These are phyloP conservation scores for Lyophyllum decastes DNA, from an alignment of 768 basidiomycete genomes.

Conservation along the genomic window DNA sequence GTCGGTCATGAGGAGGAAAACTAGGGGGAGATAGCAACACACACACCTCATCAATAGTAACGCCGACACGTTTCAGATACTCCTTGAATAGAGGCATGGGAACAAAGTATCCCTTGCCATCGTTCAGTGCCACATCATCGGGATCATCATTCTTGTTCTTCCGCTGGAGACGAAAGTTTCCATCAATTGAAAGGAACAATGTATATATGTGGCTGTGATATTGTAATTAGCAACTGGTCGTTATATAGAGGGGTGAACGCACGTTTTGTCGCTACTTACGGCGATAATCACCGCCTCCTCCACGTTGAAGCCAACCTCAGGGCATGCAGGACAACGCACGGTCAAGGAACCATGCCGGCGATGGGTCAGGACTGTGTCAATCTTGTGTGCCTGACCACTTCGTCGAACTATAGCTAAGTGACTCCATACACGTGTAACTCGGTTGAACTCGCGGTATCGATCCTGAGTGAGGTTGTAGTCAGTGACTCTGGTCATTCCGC, in stretches of 20 bases:
- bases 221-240: not conserved
- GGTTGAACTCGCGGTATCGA: not conserved
- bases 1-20: not conserved
- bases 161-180: conserved; percentile 25
- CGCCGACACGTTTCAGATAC: conserved; percentile 16
- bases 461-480: not conserved
- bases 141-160: conserved; percentile 28
- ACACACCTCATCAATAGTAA: not conserved
- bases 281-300: not conserved
- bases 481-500: too few relatives aligned
- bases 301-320: conserved; percentile 1
- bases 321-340: conserved; percentile 3
- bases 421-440: conserved; percentile 1
- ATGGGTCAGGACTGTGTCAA: not conserved
- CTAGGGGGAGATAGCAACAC: not conserved
- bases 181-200: conserved; percentile 26
- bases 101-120: conserved; percentile 27
- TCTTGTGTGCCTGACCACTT: not conserved
- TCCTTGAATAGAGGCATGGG: conserved; percentile 10
- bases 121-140: conserved; percentile 27
- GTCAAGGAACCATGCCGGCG: not conserved
- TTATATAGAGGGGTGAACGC: not conserved
- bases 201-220: conserved; percentile 25
- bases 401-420: not conserved
- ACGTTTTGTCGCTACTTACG: not conserved